phyloP scores from a whole-genome alignment of 2,329 filamentous ascomycete species.

The Claviceps cyperi region DNA sequence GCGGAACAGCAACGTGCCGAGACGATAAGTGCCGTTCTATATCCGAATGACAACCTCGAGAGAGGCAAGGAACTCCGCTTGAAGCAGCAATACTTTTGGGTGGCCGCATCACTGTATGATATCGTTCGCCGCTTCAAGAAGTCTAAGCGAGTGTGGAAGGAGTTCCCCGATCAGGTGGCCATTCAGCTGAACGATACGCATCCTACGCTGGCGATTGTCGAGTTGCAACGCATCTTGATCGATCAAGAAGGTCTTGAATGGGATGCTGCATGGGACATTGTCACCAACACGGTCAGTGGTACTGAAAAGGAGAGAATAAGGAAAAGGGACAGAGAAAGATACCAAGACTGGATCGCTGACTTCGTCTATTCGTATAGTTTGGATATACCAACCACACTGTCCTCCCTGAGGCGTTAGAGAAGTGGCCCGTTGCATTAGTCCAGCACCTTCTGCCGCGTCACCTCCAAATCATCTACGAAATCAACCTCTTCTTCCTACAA shows the following conservation, averaged over 20 bases:
- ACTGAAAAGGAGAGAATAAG: background rate
- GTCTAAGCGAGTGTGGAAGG: slow-evolving; percentile 74
- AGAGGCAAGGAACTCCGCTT: slow-evolving; percentile 90
- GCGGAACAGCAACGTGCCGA: slow-evolving; percentile 98
- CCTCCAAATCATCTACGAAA: slow-evolving; percentile 94
- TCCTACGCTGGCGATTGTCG: slow-evolving; percentile 88
- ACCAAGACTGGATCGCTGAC: background rate
- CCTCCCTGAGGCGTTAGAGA: slow-evolving; percentile 89
- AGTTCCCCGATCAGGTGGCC: slow-evolving; percentile 88
- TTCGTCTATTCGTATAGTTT: slow-evolving; percentile 36
- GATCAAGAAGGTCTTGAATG: slow-evolving; percentile 85
- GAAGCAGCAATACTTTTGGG: slow-evolving; percentile 99
- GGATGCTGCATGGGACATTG: slow-evolving; percentile 82
- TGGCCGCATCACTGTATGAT: slow-evolving; percentile 87
- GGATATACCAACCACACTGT: slow-evolving; percentile 99
- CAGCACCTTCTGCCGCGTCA: slow-evolving; percentile 90
- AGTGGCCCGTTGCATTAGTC: slow-evolving; percentile 88
- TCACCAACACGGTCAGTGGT: slow-evolving; percentile 44
- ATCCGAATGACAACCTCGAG: slow-evolving; percentile 95
- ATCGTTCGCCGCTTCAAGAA: slow-evolving; percentile 98
- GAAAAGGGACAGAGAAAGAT: background rate
- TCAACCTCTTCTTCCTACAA: slow-evolving; percentile 91
- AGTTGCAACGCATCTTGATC: slow-evolving; percentile 82
- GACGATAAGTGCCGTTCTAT: slow-evolving; percentile 93
- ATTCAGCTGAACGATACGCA: slow-evolving; percentile 98